phyloP scores from a whole-genome alignment of 768 basidiomycete species.

The Candolleomyces efflorescens region DNA sequence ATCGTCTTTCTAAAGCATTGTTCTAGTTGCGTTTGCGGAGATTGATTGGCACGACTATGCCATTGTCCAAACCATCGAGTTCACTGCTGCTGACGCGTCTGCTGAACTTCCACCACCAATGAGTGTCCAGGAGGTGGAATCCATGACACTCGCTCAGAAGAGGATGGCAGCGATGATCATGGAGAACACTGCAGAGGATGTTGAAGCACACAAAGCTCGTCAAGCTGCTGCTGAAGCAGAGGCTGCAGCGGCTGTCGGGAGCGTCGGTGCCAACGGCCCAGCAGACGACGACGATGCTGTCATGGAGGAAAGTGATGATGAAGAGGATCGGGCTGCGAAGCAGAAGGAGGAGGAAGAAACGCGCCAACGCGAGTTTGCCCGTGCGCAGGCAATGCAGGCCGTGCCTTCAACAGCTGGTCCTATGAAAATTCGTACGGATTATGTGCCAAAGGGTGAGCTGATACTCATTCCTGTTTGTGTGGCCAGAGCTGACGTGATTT shows the following conservation, averaged over 20 bases:
- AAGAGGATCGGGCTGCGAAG: conserved; percentile 59
- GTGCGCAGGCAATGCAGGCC: conserved; percentile 77
- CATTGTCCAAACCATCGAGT: conserved; percentile 97
- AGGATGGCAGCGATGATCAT: conserved; percentile 98
- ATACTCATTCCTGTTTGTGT: not conserved
- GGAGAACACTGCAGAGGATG: conserved; percentile 87
- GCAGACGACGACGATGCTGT: conserved; percentile 58
- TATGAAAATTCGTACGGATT: conserved; percentile 95
- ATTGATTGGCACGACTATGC: conserved; percentile 99
- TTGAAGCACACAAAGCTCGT: conserved; percentile 74
- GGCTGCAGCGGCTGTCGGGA: conserved; percentile 75
- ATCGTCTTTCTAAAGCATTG: conserved; percentile 1
- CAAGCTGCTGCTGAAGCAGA: conserved; percentile 86
- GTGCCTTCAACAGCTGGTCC: conserved; percentile 62
- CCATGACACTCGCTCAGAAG: conserved; percentile 96
- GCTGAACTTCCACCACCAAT: conserved; percentile 96
- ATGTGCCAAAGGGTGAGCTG: conserved; percentile 84
- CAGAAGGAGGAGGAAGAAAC: conserved; percentile 72
- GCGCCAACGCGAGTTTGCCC: conserved; percentile 63
- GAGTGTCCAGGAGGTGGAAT: conserved; percentile 91
- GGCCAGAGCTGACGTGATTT: not conserved
- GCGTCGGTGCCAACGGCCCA: conserved; percentile 47
- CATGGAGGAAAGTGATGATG: conserved; percentile 88
- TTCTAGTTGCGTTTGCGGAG: conserved; percentile 83
- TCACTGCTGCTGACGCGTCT: conserved; percentile 86